Evolutionary conservation across 768 basidiomycete species (phyloP), one percentile per base, ranked within the genome.

Genomic region (Mycena galericulata): DNA sequence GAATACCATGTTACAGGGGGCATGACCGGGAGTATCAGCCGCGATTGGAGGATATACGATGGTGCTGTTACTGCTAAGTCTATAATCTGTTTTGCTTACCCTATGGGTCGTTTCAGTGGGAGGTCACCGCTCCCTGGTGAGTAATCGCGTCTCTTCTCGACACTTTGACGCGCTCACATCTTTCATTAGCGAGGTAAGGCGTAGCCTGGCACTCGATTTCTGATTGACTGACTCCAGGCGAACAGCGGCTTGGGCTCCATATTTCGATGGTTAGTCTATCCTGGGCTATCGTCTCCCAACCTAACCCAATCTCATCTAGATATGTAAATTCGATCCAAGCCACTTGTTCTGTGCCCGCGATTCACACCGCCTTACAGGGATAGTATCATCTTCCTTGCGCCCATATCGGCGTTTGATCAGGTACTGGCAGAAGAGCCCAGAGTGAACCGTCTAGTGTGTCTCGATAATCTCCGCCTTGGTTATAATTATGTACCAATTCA

Each of bases 381-480:
- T 65, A 87, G 88, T 29, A 90, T 92, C 74, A 89, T 92, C 67
- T 92, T 92, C 76, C 77, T 92, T 54, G 90, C 88, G 26, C 90
- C 91, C 22, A 86, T 92, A 70, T 90, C 89, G 78, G 89, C 82
- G 57, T 92, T 92, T 77, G 90, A 92, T 75, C 90, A 92, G 74
- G 87, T 86, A 22, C 83, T 92, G 20, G 87, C 84, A 56, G 91
- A 92, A 78, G 91, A 92, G 71, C 81, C 85, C 14, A 81, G 78
- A 30, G 84, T 90, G 51, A 92, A 92, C 75, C 85, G 91, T 72
- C 78, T 91, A 73, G 90, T 90, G 61, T 20, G 80, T 74, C 49
- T 32, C n/a, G n/a, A n/a, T 17, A 4, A 47, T 68, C 43, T 27
- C 43, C 38, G 15, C 36, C 53, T 43, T 38, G 24, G 7, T 56